Evolutionary conservation across 2,329 filamentous ascomycete species (phyloP).

Genomic region (Claviceps maximensis): DNA sequence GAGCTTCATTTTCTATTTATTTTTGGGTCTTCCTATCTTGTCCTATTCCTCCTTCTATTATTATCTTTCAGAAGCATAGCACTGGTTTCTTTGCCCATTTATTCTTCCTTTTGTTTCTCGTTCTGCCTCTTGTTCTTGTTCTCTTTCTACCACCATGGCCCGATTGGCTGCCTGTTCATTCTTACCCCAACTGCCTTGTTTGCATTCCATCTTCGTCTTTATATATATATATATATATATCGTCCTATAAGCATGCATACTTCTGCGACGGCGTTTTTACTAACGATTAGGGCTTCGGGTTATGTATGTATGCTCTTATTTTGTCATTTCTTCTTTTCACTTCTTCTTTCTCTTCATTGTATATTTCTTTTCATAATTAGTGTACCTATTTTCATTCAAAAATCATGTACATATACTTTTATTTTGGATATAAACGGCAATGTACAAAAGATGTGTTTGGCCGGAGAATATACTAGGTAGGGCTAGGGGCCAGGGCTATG

Average conservation of each 20-base stretch:
- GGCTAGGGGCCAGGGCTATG: no score
- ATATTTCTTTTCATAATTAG: neutral
- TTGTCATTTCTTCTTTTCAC: neutral
- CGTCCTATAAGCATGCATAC: neutral
- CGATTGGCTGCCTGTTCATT: no score
- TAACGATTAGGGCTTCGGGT: neutral
- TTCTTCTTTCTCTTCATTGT: neutral
- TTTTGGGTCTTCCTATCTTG: neutral
- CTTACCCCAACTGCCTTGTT: no score
- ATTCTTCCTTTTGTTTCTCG: neutral
- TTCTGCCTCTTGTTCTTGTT: neutral
- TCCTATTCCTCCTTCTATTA: neutral
- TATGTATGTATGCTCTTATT: neutral
- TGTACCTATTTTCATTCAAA: neutral
- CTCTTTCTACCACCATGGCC: no score
- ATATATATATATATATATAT: no score
- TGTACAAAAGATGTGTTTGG: no score
- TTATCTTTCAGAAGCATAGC: neutral
- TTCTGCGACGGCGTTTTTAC: neutral
- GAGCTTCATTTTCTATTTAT: no score
- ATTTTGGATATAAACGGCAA: no score
- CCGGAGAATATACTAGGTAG: no score
- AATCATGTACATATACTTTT: neutral
- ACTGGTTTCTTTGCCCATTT: neutral
- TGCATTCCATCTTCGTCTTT: no score